phyloP scores from a whole-genome alignment of 2,329 filamentous ascomycete species.

The Exserohilum turcica region DNA sequence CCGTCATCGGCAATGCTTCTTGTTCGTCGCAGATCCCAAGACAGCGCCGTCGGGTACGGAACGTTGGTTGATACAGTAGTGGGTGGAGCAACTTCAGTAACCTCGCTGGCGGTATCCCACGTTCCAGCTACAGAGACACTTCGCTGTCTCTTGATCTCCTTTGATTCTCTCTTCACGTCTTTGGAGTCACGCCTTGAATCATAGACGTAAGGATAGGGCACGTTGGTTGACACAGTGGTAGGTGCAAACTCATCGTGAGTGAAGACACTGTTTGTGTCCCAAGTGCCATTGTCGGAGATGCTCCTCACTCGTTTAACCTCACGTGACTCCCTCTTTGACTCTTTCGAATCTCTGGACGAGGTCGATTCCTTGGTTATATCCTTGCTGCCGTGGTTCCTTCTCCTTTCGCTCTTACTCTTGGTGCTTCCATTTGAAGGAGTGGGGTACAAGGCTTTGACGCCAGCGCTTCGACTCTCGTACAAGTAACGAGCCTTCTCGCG shows the following conservation, averaged over 20 bases:
- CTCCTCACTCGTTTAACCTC: slow-evolving; percentile 17
- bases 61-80: slow-evolving; percentile 16
- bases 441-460: slow-evolving; percentile 47
- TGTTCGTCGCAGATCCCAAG: slow-evolving; percentile 6
- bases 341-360: slow-evolving; percentile 9
- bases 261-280: slow-evolving; percentile 33
- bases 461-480: slow-evolving; percentile 46
- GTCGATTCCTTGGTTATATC: slow-evolving; percentile 24
- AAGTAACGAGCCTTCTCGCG: slow-evolving; percentile 37
- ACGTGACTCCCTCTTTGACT: slow-evolving; percentile 11
- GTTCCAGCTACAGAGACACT: slow-evolving; percentile 14
- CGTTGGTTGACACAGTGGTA: slow-evolving; percentile 23
- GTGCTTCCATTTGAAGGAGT: slow-evolving; percentile 27
- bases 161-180: slow-evolving; percentile 14
- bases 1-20: slow-evolving; percentile 9
- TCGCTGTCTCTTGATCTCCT: slow-evolving; percentile 8
- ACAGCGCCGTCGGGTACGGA: slow-evolving; percentile 5
- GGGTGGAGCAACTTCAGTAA: slow-evolving; percentile 7
- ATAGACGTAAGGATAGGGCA: slow-evolving; percentile 5
- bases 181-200: slow-evolving; percentile 14
- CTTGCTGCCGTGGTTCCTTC: slow-evolving; percentile 22
- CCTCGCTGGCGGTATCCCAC: slow-evolving; percentile 13
- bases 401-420: slow-evolving; percentile 26
- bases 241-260: slow-evolving; percentile 19
- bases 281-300: slow-evolving; percentile 31